These are phyloP conservation scores for Diaporthe vaccinii DNA, from an alignment of 2,329 filamentous ascomycete genomes.

Conservation along the genomic window DNA sequence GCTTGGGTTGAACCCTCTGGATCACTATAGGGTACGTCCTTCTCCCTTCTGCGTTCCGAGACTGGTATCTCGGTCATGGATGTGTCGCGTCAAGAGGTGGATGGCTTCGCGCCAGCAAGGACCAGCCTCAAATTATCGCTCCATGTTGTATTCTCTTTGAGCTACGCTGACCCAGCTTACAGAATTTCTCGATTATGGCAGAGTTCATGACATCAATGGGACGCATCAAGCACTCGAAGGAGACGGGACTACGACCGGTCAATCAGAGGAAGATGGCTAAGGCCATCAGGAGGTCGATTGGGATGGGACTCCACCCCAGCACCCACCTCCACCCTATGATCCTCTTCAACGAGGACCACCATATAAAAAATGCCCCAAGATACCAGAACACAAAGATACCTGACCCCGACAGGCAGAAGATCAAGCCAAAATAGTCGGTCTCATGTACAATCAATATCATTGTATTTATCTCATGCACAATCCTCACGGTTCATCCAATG, in stretches of 20 bases:
- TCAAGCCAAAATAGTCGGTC: conserved; percentile 31
- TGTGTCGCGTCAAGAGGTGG: neutral
- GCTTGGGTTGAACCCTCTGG: conserved; percentile 82
- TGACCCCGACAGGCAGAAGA: conserved; percentile 25
- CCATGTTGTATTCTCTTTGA: neutral
- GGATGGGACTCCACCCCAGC: conserved; percentile 91
- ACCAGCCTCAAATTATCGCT: neutral
- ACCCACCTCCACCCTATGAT: conserved; percentile 91
- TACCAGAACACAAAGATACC: conserved; percentile 38
- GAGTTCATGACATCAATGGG: conserved; percentile 90
- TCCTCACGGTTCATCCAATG: neutral
- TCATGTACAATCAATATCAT: conserved; percentile 35
- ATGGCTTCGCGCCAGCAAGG: neutral
- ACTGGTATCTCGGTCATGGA: neutral
- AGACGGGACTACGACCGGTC: conserved; percentile 85
- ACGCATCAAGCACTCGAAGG: conserved; percentile 81
- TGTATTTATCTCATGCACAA: conserved; percentile 34
- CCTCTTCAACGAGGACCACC: conserved; percentile 57
- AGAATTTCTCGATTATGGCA: conserved; percentile 95
- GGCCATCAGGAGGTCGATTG: conserved; percentile 89
- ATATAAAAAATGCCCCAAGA: conserved; percentile 46
- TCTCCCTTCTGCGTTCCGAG: conserved; percentile 11
- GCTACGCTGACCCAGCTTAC: conserved; percentile 27
- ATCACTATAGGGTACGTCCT: conserved; percentile 84
- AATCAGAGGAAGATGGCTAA: conserved; percentile 96